Conservation (phyloP, 768 basidiomycete species). For the Suillus tomentosus region DNA sequence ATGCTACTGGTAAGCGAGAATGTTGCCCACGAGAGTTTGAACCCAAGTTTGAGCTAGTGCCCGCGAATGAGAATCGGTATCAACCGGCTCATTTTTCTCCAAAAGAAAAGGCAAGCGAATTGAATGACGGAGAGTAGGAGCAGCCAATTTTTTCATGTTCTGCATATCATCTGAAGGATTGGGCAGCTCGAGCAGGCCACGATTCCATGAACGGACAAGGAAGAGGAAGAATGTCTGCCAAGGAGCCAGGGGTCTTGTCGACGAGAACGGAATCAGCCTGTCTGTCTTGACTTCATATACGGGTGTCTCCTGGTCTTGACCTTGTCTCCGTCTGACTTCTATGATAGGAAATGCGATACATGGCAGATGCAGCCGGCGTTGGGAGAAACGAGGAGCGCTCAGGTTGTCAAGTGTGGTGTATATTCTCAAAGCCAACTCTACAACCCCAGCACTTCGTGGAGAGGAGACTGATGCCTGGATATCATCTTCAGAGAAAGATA, state of each 20-base stretch:
- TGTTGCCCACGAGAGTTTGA: too few species aligned
- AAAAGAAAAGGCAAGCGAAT: too few species aligned
- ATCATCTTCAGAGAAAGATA: background rate
- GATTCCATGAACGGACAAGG: background rate
- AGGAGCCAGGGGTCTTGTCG: background rate
- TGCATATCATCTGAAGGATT: too few species aligned
- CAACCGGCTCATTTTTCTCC: too few species aligned
- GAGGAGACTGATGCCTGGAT: background rate
- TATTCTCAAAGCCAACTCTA: background rate
- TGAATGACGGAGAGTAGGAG: too few species aligned
- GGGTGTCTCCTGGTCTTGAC: background rate
- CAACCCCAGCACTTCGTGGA: background rate
- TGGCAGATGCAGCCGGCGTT: background rate
- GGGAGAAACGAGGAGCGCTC: background rate
- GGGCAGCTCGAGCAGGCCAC: too few species aligned
- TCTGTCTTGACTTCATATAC: background rate
- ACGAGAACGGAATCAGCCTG: background rate
- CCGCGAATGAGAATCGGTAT: too few species aligned
- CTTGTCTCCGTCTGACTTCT: background rate
- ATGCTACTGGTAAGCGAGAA: too few species aligned
- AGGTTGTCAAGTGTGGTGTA: background rate
- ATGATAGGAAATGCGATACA: background rate
- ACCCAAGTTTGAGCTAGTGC: too few species aligned
- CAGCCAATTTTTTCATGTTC: too few species aligned
- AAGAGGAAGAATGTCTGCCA: background rate